Conservation (phyloP, 257 asterid species). For the Coffea canephora region DNA sequence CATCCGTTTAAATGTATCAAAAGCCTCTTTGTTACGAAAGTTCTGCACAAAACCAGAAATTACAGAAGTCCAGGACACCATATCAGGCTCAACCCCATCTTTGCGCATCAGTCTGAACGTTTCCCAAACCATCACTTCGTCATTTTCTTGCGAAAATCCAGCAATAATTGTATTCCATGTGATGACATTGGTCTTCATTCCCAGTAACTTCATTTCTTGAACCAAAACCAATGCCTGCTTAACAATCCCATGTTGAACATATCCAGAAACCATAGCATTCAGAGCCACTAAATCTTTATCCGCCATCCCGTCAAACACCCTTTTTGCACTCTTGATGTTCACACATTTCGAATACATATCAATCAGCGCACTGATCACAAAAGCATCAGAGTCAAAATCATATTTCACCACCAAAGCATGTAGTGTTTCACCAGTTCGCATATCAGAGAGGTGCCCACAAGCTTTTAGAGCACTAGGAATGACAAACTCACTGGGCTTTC, state of each 20-base stretch:
- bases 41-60: constrained; percentile 69
- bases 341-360: constrained; percentile 66
- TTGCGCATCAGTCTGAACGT: constrained; percentile 38
- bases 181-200: constrained; percentile 51
- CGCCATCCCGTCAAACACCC: constrained; percentile 47
- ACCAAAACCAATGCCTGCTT: constrained; percentile 40
- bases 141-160: constrained; percentile 62
- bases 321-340: constrained; percentile 42
- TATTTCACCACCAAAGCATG: constrained; percentile 48
- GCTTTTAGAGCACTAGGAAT: constrained; percentile 75
- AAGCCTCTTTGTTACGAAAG: constrained; percentile 42
- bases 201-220: constrained; percentile 39
- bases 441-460: constrained; percentile 61
- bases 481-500: constrained; percentile 38
- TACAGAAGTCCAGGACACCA: constrained; percentile 68
- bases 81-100: constrained; percentile 54
- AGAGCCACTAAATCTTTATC: constrained; percentile 53
- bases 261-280: constrained; percentile 68
- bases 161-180: constrained; percentile 66
- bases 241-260: constrained; percentile 36
- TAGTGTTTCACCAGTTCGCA: constrained; percentile 39
- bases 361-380: constrained; percentile 50
- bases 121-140: constrained; percentile 34
- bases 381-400: constrained; percentile 44
- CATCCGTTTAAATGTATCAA: constrained; percentile 43